Percentiles rank a stretch among this genome's conserved stretches.
Conservation (phyloP, 192 early-diverging fungal genomes). For the Linnemannia zychae region DNA sequence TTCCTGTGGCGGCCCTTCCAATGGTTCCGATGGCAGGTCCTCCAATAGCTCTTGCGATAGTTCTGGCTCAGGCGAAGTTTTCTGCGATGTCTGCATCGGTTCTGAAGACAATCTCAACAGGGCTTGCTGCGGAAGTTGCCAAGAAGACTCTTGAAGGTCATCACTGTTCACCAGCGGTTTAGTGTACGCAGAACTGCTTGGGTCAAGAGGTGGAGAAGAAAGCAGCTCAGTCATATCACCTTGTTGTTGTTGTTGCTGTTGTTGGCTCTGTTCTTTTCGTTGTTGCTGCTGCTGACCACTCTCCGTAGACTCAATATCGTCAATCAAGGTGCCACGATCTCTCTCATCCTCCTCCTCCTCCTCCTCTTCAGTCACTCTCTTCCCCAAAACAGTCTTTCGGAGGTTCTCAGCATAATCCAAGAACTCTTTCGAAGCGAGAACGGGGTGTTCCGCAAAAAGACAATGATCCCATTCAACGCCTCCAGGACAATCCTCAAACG, state of each 20-base stretch:
- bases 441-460: neutral
- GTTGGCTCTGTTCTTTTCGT: no score
- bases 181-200: neutral
- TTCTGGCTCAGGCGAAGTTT: no score
- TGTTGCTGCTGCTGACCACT: no score
- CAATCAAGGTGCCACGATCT: no score
- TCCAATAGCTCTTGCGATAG: neutral
- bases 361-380: neutral
- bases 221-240: neutral
- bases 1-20: neutral
- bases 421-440: neutral
- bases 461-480: neutral
- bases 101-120: no score
- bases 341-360: neutral
- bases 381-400: neutral
- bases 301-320: no score
- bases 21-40: neutral
- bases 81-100: no score
- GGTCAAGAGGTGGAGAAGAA: neutral
- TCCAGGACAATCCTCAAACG: neutral
- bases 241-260: neutral
- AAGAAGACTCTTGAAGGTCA: neutral
- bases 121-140: no score
- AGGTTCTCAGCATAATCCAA: neutral
- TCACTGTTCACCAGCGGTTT: neutral